Base-by-base conservation (phyloP, 805 yeast species). In the Lipomyces anomalus region DNA sequence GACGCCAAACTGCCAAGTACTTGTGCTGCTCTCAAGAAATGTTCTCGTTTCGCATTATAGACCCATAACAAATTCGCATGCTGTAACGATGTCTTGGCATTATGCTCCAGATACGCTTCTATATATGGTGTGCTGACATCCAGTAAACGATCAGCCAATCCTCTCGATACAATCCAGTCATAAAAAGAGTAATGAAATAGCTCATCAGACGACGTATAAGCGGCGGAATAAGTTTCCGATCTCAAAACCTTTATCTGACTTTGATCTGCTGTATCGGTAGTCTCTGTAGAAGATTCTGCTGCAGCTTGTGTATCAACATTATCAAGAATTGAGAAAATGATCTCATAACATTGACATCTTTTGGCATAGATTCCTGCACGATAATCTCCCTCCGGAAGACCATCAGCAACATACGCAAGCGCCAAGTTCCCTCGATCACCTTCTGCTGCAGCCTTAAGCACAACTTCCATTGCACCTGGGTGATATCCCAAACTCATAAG, bases 151-250 rank as follows among this genome's bases (percentile, higher is more conserved):
- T 83, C 92, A 50, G 85, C 81, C 23, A 79, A 75, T 3, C 86
- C 89, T 59, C 84, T 85, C 36, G 72, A 67, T 28, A 87, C 81
- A 56, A 87, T 80, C 97, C 97, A 92, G 62, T 86, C 90, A 64
- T 92, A 92, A 53, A 92, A 76, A 53, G 85, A 84, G 65, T 81
- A 87, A 54, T 92, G 98, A 73, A 92, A 92, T n/a, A 79, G 63
- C 58, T 82, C 84, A 61, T 92, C 97, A 37, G 76, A 72, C 43
- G 81, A 80, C 16, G 76, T 75, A 57, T 88, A 79, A 45, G 92
- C 85, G 16, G 82, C 73, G 6, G 75, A 74, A 62, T 89, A 89
- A 26, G 92, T 78, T 35, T 77, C 71, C 56, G 84, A 85, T 55
- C 94, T 74, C 22, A 82, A 64, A 49, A 76, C 77, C 22, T 52